Base-by-base conservation (phyloP, 495 filamentous ascomycete genomes). In the Penicillium lividum region DNA sequence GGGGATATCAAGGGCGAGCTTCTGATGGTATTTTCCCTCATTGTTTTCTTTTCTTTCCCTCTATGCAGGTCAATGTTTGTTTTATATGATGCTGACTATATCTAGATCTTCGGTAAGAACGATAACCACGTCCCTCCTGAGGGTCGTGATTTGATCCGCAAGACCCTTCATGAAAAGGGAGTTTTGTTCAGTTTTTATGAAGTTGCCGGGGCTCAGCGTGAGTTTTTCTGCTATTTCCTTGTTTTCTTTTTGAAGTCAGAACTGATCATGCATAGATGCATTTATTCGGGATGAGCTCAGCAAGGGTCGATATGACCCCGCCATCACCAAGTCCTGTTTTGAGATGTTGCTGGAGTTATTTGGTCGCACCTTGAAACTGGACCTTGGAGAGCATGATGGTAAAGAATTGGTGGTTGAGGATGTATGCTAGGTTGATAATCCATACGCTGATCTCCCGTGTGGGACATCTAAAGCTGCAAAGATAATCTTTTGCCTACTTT, bases 261-360 rank as follows among this genome's bases (percentile, higher is more conserved):
- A 11, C 46, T 53, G 51, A 45, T 22, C 16, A 42, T 48, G 33
- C 13, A 40, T 51, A 82, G 81, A 95, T 77, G 91, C 92, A 0
- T 98, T 98, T 65, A 96, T 98, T 67, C 84, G 93, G n/a, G 93
- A 97, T 67, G 93, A 98, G 74, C 78, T 93, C 46, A 92, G 87
- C 67, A 98, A 97, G 76, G 92, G 92, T 5, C 82, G 93, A 11
- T 98, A 96, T 63, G 93, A 98, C 63, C 91, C 93, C 0, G 89
- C 87, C 3, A 84, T 98, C 53, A 85, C 84, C 10, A 91, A 90
- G 68, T 82, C 90, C n/a, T 96, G 93, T 74, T 97, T 96, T 67
- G 88, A 93, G 81, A 90, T 97, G 70, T 70, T 98, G 59, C 73
- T 92, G 22, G 93, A 98, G 76, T 65, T 96, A 53, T 97, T 97